Base-by-base conservation (phyloP, 495 filamentous ascomycete species). In the Hypoxylon rickii region DNA sequence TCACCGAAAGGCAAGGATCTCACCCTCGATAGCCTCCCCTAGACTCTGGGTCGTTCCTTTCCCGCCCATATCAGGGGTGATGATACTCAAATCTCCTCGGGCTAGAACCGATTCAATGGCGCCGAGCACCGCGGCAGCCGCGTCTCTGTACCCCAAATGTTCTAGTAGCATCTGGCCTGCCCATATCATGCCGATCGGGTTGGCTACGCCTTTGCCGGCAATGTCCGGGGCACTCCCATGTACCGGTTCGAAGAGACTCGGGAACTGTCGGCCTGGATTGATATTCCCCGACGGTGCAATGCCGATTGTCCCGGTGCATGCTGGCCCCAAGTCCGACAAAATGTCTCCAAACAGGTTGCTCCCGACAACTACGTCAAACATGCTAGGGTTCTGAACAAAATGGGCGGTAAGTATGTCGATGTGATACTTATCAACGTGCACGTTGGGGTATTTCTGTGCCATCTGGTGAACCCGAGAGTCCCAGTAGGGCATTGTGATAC, bases 281-380 rank as follows among this genome's bases (percentile, higher is more conserved):
- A 91, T 88, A 39, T 90, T 83, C 22, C 81, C 86, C 18, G 83
- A 87, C 61, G 90, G 90, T 38, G 93, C 74, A 57, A 96, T 75
- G 10, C 90, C 90, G 65, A 96, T 77, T n/a, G 83, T 88, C 3
- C 90, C 90, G 2, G 90, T 89, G 49, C 93, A 90, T 17, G 93
- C 90, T 58, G 86, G 89, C 7, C 90, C 90, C 70, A 94, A 86
- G 57, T 92, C 89, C 48, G 78, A 84, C 55, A 92, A 88, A 66
- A 92, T 94, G 65, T 94, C 89, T 51, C 89, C 89, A 65, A 94
- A 92, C 40, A 92, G 64, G 69, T 92, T 92, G 66, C 86, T 90
- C 1, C 88, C 90, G 34, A 94, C 86, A 33, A 94, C 78, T 8
- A 92, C 89, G 63, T 94, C 92, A 51, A 94, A 77, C 40, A 86